phyloP scores from a whole-genome alignment of 768 basidiomycete genomes.

The Sarcodon sp. region DNA sequence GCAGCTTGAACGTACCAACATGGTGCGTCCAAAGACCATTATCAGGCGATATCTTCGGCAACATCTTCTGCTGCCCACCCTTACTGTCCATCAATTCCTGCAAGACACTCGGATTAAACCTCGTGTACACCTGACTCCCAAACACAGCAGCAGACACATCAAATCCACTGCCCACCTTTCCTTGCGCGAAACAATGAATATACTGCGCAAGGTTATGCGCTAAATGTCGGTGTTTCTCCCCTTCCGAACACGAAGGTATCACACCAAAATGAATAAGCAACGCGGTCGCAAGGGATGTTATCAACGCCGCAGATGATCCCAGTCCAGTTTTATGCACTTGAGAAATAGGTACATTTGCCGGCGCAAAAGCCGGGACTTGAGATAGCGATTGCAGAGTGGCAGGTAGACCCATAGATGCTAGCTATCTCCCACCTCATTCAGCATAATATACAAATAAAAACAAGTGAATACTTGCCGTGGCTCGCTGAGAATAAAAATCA shows the following conservation, averaged over 20 bases:
- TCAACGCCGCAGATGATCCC: conserved; percentile 93
- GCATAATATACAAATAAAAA: too few relatives aligned
- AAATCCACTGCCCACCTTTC: conserved; percentile 96
- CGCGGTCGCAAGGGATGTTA: conserved; percentile 85
- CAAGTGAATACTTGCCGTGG: conserved; percentile 40
- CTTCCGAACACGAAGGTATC: conserved; percentile 38
- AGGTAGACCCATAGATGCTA: conserved; percentile 47
- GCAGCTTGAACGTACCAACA: conserved; percentile 64
- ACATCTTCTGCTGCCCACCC: conserved; percentile 25
- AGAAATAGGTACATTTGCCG: conserved; percentile 52
- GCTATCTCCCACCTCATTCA: conserved; percentile 24
- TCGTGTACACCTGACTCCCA: conserved; percentile 86
- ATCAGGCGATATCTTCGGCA: conserved; percentile 43
- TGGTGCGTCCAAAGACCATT: conserved; percentile 67
- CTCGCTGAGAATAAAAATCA: conserved; percentile 94
- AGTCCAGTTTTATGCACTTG: conserved; percentile 98
- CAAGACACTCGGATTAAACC: conserved; percentile 69
- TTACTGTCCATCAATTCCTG: conserved; percentile 50
- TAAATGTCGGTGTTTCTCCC: conserved; percentile 26
- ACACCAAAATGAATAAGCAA: conserved; percentile 67
- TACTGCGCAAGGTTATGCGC: conserved; percentile 93
- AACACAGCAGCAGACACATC: conserved; percentile 91
- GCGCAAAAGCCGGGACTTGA: conserved; percentile 64
- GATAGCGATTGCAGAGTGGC: conserved; percentile 50
- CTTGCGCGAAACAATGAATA: conserved; percentile 92